Evolutionary conservation across 192 early-diverging fungal genomes (phyloP).

Genomic region (Spizellomyces punctatus): DNA sequence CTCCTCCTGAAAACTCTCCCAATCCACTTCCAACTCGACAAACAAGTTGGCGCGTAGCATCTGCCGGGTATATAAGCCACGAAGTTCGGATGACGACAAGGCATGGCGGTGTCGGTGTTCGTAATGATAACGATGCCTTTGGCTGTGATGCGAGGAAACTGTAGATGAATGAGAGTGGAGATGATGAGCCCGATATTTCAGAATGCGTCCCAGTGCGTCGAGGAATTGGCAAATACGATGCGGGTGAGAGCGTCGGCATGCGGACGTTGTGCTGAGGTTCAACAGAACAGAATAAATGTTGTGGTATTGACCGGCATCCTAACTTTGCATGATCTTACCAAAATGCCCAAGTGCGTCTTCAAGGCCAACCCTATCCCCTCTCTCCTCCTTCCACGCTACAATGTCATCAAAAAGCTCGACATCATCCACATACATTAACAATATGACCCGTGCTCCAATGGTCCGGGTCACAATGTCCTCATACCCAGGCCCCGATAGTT

Average conservation of each 20-base stretch:
- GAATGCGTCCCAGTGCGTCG: constrained; percentile 24
- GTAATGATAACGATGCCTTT: too few species aligned
- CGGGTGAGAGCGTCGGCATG: too few species aligned
- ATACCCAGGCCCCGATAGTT: constrained; percentile 8
- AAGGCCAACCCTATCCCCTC: not conserved
- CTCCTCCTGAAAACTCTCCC: not conserved
- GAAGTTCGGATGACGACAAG: too few species aligned
- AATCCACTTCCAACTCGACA: constrained; percentile 20
- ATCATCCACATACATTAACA: constrained; percentile 23
- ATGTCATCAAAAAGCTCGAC: constrained; percentile 26
- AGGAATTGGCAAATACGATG: too few species aligned
- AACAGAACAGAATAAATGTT: too few species aligned
- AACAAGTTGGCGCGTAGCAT: constrained; percentile 25
- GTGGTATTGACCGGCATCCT: not conserved
- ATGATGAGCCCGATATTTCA: constrained; percentile 19
- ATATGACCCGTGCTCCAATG: constrained; percentile 6
- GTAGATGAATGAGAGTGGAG: too few species aligned
- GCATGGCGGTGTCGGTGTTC: too few species aligned
- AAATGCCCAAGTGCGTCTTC: constrained; percentile 11
- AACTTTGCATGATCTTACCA: not conserved
- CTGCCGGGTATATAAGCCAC: constrained; percentile 18
- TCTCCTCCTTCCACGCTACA: constrained; percentile 13
- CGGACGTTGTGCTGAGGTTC: too few species aligned
- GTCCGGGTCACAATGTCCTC: constrained; percentile 14
- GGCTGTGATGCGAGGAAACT: too few species aligned